Percentiles rank a stretch among this genome's conserved stretches.
Evolutionary conservation across 257 asterid species (phyloP).

Genomic region (Petunia secreta): DNA sequence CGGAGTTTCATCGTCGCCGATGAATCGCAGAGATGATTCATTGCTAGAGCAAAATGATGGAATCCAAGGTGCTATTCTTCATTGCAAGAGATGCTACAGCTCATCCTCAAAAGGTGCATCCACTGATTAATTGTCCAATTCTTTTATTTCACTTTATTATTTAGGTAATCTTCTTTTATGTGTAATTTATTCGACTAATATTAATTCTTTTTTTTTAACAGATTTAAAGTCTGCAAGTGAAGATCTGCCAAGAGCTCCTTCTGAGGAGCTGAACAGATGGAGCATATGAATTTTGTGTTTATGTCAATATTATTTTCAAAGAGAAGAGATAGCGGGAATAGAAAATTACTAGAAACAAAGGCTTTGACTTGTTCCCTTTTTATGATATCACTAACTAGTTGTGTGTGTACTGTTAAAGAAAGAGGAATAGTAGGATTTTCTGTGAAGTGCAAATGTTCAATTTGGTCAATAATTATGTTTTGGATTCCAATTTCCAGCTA

Average conservation of each 20-base stretch:
- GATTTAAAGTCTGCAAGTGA: constrained; percentile 32
- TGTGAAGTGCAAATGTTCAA: neutral
- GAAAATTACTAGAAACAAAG: neutral
- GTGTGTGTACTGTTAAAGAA: neutral
- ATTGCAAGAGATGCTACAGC: constrained; percentile 75
- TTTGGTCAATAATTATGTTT: neutral
- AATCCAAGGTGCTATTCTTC: constrained; percentile 75
- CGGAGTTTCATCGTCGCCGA: constrained; percentile 37
- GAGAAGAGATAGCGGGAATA: neutral
- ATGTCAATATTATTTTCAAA: neutral
- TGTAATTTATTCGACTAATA: too few species aligned
- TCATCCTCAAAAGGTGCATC: constrained; percentile 22
- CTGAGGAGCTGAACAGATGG: constrained; percentile 26
- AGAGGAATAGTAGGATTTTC: neutral
- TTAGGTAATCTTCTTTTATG: too few species aligned
- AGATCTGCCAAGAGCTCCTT: neutral
- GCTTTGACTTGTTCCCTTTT: neutral
- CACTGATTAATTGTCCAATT: too few species aligned
- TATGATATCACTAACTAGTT: neutral
- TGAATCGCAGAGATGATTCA: constrained; percentile 63
- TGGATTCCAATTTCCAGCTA: neutral
- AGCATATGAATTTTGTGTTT: constrained; percentile 38
- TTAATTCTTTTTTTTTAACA: too few species aligned
- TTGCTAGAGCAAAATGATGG: constrained; percentile 55
- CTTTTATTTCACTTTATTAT: too few species aligned